phyloP scores from a whole-genome alignment of 306 rosid species.

The Prunus fruticosa region DNA sequence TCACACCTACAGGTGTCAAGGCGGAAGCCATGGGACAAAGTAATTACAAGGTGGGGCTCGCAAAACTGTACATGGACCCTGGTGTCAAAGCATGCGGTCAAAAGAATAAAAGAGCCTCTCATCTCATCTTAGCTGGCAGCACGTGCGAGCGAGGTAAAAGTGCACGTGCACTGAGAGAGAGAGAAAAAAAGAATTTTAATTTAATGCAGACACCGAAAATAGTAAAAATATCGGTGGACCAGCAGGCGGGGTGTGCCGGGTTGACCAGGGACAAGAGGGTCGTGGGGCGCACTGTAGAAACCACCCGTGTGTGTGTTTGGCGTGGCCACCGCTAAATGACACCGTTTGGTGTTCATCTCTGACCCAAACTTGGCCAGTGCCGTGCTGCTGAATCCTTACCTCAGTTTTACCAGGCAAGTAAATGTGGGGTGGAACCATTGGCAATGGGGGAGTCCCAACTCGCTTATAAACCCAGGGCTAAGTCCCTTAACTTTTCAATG shows the following conservation, averaged over 20 bases:
- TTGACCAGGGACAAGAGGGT: slow-evolving; percentile 80
- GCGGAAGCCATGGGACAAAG: not conserved
- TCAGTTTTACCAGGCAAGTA: not conserved
- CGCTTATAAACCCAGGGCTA: too few relatives aligned
- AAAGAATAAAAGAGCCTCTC: not conserved
- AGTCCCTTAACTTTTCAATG: too few relatives aligned
- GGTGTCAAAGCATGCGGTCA: slow-evolving; percentile 15
- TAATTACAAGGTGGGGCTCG: not conserved
- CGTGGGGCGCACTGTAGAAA: slow-evolving; percentile 38
- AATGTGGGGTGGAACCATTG: too few relatives aligned
- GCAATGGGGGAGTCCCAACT: too few relatives aligned
- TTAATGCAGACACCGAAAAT: not conserved
- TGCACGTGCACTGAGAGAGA: slow-evolving; percentile 25
- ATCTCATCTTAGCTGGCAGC: slow-evolving; percentile 43
- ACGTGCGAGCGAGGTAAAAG: slow-evolving; percentile 42
- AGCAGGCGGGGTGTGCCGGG: slow-evolving; percentile 45
- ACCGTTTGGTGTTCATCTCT: slow-evolving; percentile 6
- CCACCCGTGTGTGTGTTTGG: slow-evolving; percentile 31
- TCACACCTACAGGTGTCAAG: not conserved
- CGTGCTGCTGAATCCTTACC: not conserved
- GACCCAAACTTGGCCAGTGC: not conserved
- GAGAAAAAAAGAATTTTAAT: not conserved
- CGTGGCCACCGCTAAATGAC: not conserved
- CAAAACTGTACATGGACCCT: not conserved
- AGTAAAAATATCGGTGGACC: not conserved